Conservation (phyloP, 305 asterid genomes). For the Rubia peregrina region DNA sequence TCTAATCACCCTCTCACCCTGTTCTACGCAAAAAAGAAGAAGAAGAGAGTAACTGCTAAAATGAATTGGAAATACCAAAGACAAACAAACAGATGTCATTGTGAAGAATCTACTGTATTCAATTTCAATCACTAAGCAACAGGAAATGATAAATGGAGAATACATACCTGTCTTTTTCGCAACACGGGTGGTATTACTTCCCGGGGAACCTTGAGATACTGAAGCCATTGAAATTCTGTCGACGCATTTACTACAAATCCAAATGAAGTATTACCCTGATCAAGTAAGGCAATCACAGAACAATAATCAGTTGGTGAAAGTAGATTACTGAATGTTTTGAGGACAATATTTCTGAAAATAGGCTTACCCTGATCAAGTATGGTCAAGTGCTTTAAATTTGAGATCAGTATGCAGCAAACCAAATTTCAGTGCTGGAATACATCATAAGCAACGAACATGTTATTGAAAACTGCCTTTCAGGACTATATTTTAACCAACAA, state of each 20-base stretch:
- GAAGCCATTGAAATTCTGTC: neutral
- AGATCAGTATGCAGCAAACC: slow-evolving; percentile 63
- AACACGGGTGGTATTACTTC: neutral
- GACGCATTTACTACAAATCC: neutral
- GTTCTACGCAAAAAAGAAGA: too few relatives aligned
- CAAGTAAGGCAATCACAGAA: neutral
- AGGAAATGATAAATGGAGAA: neutral
- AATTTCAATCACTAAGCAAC: neutral
- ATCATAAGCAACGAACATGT: neutral
- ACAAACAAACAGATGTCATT: too few relatives aligned
- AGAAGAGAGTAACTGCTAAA: too few relatives aligned
- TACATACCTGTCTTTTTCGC: neutral
- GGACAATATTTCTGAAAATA: slow-evolving; percentile 36
- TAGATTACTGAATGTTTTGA: slow-evolving; percentile 49
- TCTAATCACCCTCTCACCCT: too few relatives aligned
- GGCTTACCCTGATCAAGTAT: too few relatives aligned
- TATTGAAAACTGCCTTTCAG: neutral
- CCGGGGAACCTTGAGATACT: neutral
- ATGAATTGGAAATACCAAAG: too few relatives aligned
- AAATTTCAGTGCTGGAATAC: slow-evolving; percentile 36
- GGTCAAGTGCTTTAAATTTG: slow-evolving; percentile 55
- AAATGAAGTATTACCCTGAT: neutral
- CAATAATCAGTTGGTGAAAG: neutral
- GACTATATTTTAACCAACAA: too few relatives aligned
- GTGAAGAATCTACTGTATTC: too few relatives aligned